A percentile compares a stretch with the other conserved stretches of the same genome.
Evolutionary conservation across 2,329 filamentous ascomycete species (phyloP).

Genomic region (Escovopsis sp.): DNA sequence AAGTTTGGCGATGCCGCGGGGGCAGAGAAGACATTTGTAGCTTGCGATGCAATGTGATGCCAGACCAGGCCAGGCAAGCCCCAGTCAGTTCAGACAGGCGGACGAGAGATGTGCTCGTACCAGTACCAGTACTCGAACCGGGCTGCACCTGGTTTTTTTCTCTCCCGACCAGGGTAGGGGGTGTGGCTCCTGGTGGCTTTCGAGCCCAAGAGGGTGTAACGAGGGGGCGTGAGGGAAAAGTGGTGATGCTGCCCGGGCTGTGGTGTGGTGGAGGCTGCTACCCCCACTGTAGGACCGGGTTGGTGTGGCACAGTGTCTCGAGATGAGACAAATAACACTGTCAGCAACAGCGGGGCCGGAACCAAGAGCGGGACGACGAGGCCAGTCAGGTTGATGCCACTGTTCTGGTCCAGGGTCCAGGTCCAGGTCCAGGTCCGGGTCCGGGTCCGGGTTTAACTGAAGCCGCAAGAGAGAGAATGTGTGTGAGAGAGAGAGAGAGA

Average conservation of each 20-base stretch:
- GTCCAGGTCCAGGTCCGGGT: conserved; percentile 6
- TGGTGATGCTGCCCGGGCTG: conserved; percentile 6
- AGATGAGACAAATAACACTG: conserved; percentile 1
- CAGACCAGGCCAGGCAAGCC: conserved; percentile 4
- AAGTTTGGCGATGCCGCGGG: conserved; percentile 42
- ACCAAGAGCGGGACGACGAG: conserved; percentile 16
- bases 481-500: conserved; percentile 1
- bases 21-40: conserved; percentile 50
- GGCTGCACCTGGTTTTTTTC: conserved; percentile 7
- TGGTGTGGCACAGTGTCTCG: conserved; percentile 3
- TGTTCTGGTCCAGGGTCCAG: conserved; percentile 9
- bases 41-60: conserved; percentile 13
- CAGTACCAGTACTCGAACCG: conserved; percentile 1
- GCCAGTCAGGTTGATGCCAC: conserved; percentile 4
- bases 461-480: too few species aligned
- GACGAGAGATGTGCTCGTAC: background rate
- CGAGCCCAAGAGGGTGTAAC: background rate
- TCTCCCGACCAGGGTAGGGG: conserved; percentile 11
- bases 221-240: conserved; percentile 1
- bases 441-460: too few species aligned
- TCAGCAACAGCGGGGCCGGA: conserved; percentile 10
- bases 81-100: too few species aligned
- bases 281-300: background rate
- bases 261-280: background rate
- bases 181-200: conserved; percentile 4